Evolutionary conservation across 805 yeast species (phyloP), one percentile per base, ranked within the genome.

Genomic region (Zygosaccharomyces gambellarensis): DNA sequence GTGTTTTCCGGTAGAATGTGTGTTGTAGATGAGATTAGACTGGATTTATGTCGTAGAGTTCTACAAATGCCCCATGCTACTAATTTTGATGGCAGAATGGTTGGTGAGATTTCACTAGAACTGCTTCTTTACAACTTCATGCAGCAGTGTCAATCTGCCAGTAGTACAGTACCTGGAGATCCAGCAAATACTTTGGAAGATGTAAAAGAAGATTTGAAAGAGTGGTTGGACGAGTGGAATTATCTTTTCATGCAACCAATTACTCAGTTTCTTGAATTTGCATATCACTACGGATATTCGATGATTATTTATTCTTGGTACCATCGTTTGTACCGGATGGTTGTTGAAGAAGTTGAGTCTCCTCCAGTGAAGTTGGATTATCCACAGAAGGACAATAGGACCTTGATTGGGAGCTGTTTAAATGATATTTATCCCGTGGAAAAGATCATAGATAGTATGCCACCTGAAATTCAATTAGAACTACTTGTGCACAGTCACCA

Each of bases 71-170:
- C 82, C 4, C 71, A 78, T 31, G 79, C 90, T 2, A 83, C 90
- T 5, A 84, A 85, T 59, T 87, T 86, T 62, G 95, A 87, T 61
- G 88, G 87, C n/a, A 68, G 94, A 50, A 84, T 87, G 80, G 83
- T 85, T 6, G 83, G 89, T 36, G 95, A 87, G 64, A 80, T 85
- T 45, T 77, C 82, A 17, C 72, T 85, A 9, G 79, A 83, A 47
- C 63, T 78, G 14, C 52, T 55, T 21, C 43, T 57, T 0, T 84
- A 84, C 65, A 77, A 78, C 49, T 83, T 73, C 62, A 68, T 82
- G 19, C 83, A 82, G 49, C 62, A 52, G 23, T 54, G 57, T 22
- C 51, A 43, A 31, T 22, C 32, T 11, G 17, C 41, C n/a, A 31
- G 41, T 4, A 21, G 32, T 8, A 36, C 49, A 44, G 29, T 56